Base-by-base conservation (phyloP, 2,329 filamentous ascomycete species). In the Zalaria obscura region DNA sequence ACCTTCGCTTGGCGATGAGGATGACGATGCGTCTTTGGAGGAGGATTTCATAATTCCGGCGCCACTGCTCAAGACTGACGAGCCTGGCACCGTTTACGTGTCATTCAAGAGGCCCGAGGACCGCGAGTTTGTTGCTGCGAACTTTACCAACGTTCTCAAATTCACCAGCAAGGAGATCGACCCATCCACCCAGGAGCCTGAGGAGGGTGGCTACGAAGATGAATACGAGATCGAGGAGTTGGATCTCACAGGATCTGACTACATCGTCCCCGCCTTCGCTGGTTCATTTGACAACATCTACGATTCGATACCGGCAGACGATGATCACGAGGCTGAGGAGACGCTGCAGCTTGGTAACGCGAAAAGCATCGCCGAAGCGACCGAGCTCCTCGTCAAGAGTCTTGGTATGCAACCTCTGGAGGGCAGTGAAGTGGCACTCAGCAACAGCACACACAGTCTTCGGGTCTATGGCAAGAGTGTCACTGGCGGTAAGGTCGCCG, bases 131-230 rank as follows among this genome's bases (percentile, higher is more conserved):
- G 79, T 87, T 4, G 71, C 83, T 25, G 78, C 81, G 40, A 83
- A 77, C 35, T 93, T 98, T 63, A 86, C 84, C 50, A 98, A 96
- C 63, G 69, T 85, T 33, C 80, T 98, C 58, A 95, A 91, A 65
- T 98, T 98, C 61, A 95, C 87, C 11, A 91, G 82, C 69, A 96
- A 95, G 67, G 91, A 98, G 65, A 91, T 98, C 50, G 91, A 98
- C 55, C 91, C 91, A 4, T 83, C 83, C 26, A 94, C 85, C n/a
- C 77, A 78, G 50, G 87, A 95, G 64, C 84, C 89, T 1, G 91
- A 98, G 61, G 87, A 93, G 10, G 73, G 68, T 37, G 91, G 91
- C 36, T 96, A 96, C 61, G 89, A 96, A 40, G 91, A 98, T 56
- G 91, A 98, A 66, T 98, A 98, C 58, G 85, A 95, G 65, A 83